Conservation (phyloP, 2,329 filamentous ascomycete species). For the Monosporascus ibericus region DNA sequence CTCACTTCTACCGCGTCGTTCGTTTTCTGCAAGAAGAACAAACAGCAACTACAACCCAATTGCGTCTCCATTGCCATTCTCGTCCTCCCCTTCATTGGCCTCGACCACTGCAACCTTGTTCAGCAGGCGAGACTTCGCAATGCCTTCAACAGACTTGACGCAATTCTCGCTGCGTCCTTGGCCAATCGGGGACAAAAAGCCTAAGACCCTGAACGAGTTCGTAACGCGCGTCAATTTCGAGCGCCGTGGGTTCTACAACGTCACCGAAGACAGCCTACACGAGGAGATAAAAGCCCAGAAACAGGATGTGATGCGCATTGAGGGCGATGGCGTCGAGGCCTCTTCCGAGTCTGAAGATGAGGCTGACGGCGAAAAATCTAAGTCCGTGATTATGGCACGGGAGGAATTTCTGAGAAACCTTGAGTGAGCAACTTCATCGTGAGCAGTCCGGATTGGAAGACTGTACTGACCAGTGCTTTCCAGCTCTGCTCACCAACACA, state of each 20-base stretch:
- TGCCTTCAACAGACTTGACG: conserved; percentile 15
- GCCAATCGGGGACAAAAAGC: conserved; percentile 50
- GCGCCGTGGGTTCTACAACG: conserved; percentile 72
- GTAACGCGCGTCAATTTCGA: conserved; percentile 74
- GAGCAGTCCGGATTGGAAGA: background rate
- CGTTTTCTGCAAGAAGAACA: background rate
- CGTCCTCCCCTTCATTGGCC: background rate
- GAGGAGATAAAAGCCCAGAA: conserved; percentile 55
- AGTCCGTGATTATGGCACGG: conserved; percentile 39
- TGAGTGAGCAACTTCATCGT: conserved; percentile 36
- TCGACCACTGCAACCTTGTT: background rate
- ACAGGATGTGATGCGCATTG: conserved; percentile 31
- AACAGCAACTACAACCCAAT: background rate
- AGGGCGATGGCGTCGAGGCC: conserved; percentile 36
- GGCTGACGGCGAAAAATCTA: conserved; percentile 33
- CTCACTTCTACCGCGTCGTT: background rate
- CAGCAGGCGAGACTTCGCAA: conserved; percentile 3
- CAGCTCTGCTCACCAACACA: conserved; percentile 49
- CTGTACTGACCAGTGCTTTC: conserved; percentile 12
- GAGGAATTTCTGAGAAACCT: conserved; percentile 54
- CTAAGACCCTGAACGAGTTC: conserved; percentile 62
- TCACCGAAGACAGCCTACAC: conserved; percentile 67
- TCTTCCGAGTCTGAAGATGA: conserved; percentile 42
- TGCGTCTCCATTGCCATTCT: background rate
- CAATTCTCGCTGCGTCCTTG: conserved; percentile 59